Percentiles rank a stretch among this genome's conserved stretches.
Evolutionary conservation across 495 filamentous ascomycete genomes (phyloP).

Genomic region (Daldinia childiae): DNA sequence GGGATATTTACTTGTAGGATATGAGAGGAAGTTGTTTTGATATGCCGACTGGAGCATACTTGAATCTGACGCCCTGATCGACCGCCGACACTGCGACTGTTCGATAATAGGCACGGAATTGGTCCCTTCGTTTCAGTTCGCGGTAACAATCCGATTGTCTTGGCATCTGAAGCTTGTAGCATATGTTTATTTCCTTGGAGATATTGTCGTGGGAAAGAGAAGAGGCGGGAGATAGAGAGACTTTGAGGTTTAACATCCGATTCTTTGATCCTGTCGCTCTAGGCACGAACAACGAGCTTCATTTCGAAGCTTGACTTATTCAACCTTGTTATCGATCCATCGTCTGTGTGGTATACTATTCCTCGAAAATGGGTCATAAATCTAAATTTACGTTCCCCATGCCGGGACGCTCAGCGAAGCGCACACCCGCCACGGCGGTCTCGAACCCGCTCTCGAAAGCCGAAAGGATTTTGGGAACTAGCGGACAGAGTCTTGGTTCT

Average conservation of each 20-base stretch:
- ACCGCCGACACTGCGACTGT: slow-evolving; percentile 21
- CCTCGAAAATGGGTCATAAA: slow-evolving; percentile 55
- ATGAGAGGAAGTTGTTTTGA: slow-evolving; percentile 29
- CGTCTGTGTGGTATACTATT: slow-evolving; percentile 3
- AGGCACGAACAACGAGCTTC: slow-evolving; percentile 7
- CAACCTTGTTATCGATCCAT: neutral
- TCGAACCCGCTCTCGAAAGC: slow-evolving; percentile 53
- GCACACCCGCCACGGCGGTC: slow-evolving; percentile 28
- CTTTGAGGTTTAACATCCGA: slow-evolving; percentile 5
- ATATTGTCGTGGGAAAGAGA: slow-evolving; percentile 5
- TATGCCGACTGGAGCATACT: slow-evolving; percentile 30
- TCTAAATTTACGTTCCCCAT: slow-evolving; percentile 65
- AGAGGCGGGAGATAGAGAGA: slow-evolving; percentile 17
- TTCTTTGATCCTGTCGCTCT: neutral
- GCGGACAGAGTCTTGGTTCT: slow-evolving; percentile 44
- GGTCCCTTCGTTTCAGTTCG: slow-evolving; percentile 20
- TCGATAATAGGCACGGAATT: slow-evolving; percentile 26
- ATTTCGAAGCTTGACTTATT: neutral
- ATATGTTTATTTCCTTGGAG: neutral
- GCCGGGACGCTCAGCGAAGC: slow-evolving; percentile 58
- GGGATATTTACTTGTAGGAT: slow-evolving; percentile 12
- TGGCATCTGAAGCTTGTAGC: slow-evolving; percentile 10
- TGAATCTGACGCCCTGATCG: slow-evolving; percentile 18
- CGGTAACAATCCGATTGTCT: slow-evolving; percentile 6
- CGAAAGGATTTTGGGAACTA: slow-evolving; percentile 56